A percentile compares a stretch with the other conserved stretches of the same genome.
Conservation (phyloP, 192 early-diverging fungal species). For the Coemansia sp. region DNA sequence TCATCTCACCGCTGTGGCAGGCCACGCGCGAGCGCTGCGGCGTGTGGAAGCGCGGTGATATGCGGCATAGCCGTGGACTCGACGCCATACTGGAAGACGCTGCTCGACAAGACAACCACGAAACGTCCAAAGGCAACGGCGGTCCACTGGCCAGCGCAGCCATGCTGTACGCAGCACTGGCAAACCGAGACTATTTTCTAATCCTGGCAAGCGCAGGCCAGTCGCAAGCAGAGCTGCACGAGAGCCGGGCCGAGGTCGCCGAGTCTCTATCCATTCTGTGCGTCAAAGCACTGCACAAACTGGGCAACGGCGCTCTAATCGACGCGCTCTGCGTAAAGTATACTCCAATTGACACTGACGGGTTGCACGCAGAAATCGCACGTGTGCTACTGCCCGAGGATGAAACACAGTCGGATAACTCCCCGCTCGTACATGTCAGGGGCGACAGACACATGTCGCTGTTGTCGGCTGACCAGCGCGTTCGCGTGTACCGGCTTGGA, state of each 20-base stretch:
- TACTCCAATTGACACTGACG: conserved; percentile 33
- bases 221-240: conserved; percentile 43
- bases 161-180: conserved; percentile 40
- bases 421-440: background rate
- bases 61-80: conserved; percentile 22
- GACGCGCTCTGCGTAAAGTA: conserved; percentile 44
- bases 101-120: background rate
- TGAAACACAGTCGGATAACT: no score
- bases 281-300: conserved; percentile 39
- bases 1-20: conserved; percentile 40
- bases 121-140: background rate
- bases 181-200: conserved; percentile 45
- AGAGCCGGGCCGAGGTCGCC: conserved; percentile 40
- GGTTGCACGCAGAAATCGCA: conserved; percentile 14
- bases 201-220: conserved; percentile 37
- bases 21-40: conserved; percentile 31
- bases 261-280: conserved; percentile 41
- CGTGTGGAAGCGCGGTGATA: conserved; percentile 31
- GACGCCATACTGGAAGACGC: conserved; percentile 4
- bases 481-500: conserved; percentile 41
- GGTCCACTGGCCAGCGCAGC: conserved; percentile 41
- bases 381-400: no score
- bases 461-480: conserved; percentile 35
- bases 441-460: conserved; percentile 42
- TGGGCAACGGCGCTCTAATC: conserved; percentile 13